Base-by-base conservation (phyloP, 1,139 yeast genomes). In the Protomyces lactucae-debilis region DNA sequence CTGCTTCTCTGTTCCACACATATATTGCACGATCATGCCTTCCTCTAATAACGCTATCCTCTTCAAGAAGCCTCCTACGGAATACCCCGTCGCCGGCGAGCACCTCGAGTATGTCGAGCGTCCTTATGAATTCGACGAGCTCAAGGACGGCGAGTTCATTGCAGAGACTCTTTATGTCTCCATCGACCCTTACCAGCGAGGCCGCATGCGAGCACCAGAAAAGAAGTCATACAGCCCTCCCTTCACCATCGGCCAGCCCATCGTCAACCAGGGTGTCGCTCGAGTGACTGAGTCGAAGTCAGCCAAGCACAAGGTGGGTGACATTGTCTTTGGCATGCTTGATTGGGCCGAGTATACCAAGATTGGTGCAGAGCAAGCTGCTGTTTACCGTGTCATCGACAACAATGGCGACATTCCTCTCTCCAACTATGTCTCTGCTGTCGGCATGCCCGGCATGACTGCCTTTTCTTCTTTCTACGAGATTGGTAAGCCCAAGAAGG, bases 371-470 rank as follows among this genome's bases (percentile, higher is more conserved):
- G 52, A 52, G 21, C 51, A 51, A 25, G 52, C 63, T 25, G 14
- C 45, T 37, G 25, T 6, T 3, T 51, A 56, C 52, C 32, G 51
- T 8, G 52, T 54, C 37, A 32, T 65, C 16, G 52, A 57, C 36
- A 59, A 61, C n/a, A 32, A 55, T 23, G 43, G 61, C 37, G 51
- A 53, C 25, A 52, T 66, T 21, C 69, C 69, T 6, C 63, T 67
- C 36, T 55, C 66, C 9, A 54, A 63, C 60, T 68, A 43, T 40
- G 72, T 83, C 64, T 80, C 82, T 39, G 76, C 79, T 1, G 75
- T 82, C 3, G 90, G 89, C 53, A 71, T 80, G 68, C 84, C 88
- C 12, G 83, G 86, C 0, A 72, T 85, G 67, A 85, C 90, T 51
- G 63, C 89, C 10, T 85, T 83, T 74, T 76, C 80, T 68, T 86